These are phyloP conservation scores for Daldinia concentrica DNA, from an alignment of 495 filamentous ascomycete genomes.

Conservation along the genomic window DNA sequence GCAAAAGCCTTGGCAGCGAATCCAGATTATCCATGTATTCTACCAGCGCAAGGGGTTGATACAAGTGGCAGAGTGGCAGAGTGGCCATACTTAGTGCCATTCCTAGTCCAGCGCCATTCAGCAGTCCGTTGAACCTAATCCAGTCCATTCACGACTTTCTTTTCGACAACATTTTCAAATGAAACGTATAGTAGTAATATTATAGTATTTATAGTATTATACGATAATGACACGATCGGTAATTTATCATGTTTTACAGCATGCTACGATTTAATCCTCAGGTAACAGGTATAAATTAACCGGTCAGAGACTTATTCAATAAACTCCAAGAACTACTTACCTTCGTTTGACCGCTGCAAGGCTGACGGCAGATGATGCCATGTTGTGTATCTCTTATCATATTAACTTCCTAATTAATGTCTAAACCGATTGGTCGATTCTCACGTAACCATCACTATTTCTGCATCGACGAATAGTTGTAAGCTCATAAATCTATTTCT, in stretches of 20 bases:
- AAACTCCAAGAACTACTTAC: too few relatives aligned
- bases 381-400: background rate
- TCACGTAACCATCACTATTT: background rate
- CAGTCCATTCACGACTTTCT: background rate
- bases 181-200: slow-evolving; percentile 3
- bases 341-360: background rate
- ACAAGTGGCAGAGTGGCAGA: slow-evolving; percentile 11
- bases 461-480: background rate
- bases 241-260: background rate
- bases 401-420: background rate
- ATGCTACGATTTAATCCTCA: background rate
- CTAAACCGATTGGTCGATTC: slow-evolving; percentile 6
- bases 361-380: background rate
- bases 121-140: too few relatives aligned
- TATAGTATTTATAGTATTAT: background rate
- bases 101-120: too few relatives aligned
- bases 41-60: background rate
- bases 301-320: background rate
- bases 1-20: slow-evolving; percentile 13
- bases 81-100: background rate
- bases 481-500: slow-evolving; percentile 23
- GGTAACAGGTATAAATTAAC: background rate
- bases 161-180: slow-evolving; percentile 9
- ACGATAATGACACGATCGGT: background rate
- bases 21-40: slow-evolving; percentile 10